Conservation (phyloP, 2,329 filamentous ascomycete species). For the Botryotinia narcissicola region DNA sequence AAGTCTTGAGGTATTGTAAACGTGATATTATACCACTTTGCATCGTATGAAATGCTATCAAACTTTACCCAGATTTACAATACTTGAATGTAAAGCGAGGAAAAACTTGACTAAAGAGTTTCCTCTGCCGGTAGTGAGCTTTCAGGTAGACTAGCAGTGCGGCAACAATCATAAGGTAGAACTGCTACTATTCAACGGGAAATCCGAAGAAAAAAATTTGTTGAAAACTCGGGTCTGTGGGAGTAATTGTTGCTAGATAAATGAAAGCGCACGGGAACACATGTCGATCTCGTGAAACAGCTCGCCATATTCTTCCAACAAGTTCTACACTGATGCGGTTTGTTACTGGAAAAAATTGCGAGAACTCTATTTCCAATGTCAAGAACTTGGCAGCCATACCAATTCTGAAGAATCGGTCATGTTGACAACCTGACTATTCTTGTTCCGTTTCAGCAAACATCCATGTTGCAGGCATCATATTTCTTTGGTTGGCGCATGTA, state of each 20-base stretch:
- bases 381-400: not conserved
- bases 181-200: not conserved
- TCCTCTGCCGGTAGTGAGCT: not conserved
- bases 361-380: not conserved
- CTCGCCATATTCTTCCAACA: not conserved
- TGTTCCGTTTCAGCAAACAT: not conserved
- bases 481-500: not conserved
- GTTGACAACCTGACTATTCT: not conserved
- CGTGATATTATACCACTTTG: not conserved
- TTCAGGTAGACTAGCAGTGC: not conserved
- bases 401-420: not conserved
- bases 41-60: not conserved
- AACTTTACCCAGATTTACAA: not conserved
- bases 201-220: not conserved
- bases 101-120: not conserved
- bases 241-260: not conserved
- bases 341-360: not conserved
- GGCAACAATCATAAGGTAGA: not conserved
- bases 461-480: not conserved
- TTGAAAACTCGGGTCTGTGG: not conserved
- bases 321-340: not conserved
- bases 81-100: not conserved
- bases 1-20: not conserved
- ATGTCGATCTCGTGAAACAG: not conserved
- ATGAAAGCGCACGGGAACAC: not conserved